A percentile compares a stretch with the other conserved stretches of the same genome.
Evolutionary conservation across 371 early-diverging fungal genomes (phyloP).

Genomic region (Rhizopus sp.): DNA sequence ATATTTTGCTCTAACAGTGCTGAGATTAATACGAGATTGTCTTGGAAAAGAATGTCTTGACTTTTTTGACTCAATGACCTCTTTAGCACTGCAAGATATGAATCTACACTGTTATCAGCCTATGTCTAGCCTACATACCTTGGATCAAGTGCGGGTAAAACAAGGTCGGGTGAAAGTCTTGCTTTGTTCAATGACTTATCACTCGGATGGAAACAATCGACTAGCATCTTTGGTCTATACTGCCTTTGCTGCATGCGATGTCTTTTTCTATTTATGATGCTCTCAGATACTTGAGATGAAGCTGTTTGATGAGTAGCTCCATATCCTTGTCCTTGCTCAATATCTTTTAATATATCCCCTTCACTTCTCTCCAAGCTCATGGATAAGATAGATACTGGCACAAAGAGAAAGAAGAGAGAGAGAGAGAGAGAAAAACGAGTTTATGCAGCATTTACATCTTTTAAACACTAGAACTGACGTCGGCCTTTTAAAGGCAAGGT

Average conservation of each 20-base stretch:
- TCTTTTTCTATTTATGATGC: constrained; percentile 17
- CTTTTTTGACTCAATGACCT: constrained; percentile 19
- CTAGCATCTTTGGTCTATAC: constrained; percentile 12
- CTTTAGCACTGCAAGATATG: constrained; percentile 17
- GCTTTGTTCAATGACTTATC: neutral
- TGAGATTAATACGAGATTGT: constrained; percentile 26
- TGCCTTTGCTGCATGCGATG: constrained; percentile 21
- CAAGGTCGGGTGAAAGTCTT: constrained; percentile 20
- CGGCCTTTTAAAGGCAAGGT: too few species aligned
- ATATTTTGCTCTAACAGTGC: constrained; percentile 40
- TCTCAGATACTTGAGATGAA: neutral
- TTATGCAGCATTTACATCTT: too few species aligned
- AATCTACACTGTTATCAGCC: neutral
- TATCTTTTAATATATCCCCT: too few species aligned
- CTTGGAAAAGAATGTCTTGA: constrained; percentile 16
- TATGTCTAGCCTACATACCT: constrained; percentile 12
- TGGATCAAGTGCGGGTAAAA: constrained; percentile 36
- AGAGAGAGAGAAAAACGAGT: too few species aligned
- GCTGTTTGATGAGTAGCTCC: too few species aligned
- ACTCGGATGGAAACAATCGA: constrained; percentile 4
- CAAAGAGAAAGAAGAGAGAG: too few species aligned
- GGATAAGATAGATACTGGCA: too few species aligned
- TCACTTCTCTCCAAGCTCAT: too few species aligned
- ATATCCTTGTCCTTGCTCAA: too few species aligned
- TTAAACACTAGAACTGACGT: too few species aligned